Percentiles rank a stretch among this genome's conserved stretches.
Evolutionary conservation across 805 yeast species (phyloP).

Genomic region (Metschnikowia cubensis): DNA sequence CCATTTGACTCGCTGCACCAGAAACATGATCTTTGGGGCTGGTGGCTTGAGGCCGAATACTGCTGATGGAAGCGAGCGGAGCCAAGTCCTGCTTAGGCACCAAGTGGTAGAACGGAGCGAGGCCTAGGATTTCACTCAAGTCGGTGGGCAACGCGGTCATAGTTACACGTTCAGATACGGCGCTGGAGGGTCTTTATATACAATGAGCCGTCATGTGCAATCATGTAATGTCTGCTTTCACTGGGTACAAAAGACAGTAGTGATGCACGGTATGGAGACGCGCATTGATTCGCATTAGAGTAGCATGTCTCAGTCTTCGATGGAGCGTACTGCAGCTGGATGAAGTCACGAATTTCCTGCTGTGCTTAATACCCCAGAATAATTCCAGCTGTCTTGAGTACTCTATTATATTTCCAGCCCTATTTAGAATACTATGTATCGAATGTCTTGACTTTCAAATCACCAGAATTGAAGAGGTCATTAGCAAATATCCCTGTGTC

Average conservation of each 20-base stretch:
- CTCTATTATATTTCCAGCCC: no score
- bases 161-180: background rate
- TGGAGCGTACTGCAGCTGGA: background rate
- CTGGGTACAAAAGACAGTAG: slow-evolving; percentile 1
- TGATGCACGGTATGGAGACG: background rate
- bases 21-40: slow-evolving; percentile 8
- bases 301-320: no score
- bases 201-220: background rate
- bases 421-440: background rate
- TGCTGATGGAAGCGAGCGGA: slow-evolving; percentile 13
- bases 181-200: background rate
- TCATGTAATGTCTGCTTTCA: background rate
- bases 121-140: slow-evolving; percentile 14
- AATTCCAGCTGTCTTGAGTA: no score
- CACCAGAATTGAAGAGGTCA: background rate
- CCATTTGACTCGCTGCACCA: slow-evolving; percentile 2
- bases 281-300: background rate
- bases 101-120: slow-evolving; percentile 14
- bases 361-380: no score
- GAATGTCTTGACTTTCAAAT: background rate
- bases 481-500: no score
- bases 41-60: slow-evolving; percentile 8
- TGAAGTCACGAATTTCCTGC: no score
- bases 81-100: slow-evolving; percentile 17
- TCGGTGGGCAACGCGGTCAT: slow-evolving; percentile 5